Conservation (phyloP, 176 grass and related monocot genomes). For the Melocanna baccifera region DNA sequence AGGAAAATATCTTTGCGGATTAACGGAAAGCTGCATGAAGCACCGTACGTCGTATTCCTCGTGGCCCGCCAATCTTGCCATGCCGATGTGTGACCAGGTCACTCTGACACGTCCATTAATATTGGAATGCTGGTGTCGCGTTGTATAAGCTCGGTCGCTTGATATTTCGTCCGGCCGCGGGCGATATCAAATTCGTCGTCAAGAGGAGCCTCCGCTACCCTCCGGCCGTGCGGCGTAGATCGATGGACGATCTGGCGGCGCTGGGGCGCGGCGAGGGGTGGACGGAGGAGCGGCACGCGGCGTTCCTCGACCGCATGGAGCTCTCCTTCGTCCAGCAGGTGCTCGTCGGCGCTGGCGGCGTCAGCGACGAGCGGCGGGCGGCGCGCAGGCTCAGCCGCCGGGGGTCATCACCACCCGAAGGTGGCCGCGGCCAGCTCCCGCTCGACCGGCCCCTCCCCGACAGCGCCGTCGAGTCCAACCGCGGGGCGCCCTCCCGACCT, state of each 20-base stretch:
- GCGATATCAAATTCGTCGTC: not conserved
- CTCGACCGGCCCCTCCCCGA: slow-evolving; percentile 72
- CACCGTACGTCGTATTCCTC: not conserved
- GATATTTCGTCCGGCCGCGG: slow-evolving; percentile 24
- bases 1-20: not conserved
- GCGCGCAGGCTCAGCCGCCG: slow-evolving; percentile 25
- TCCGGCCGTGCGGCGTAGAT: not conserved
- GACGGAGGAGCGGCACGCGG: slow-evolving; percentile 87
- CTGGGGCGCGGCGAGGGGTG: slow-evolving; percentile 41
- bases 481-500: slow-evolving; percentile 12
- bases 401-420: not conserved
- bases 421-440: slow-evolving; percentile 22
- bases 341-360: slow-evolving; percentile 24
- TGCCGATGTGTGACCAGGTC: not conserved
- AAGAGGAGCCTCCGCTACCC: not conserved
- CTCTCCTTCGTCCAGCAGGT: slow-evolving; percentile 64
- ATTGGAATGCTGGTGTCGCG: not conserved
- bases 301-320: slow-evolving; percentile 86
- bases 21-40: not conserved
- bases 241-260: slow-evolving; percentile 42
- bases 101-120: not conserved
- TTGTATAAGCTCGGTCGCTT: not conserved
- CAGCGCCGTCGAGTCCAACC: slow-evolving; percentile 87
- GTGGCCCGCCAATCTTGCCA: slow-evolving; percentile 5
- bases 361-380: slow-evolving; percentile 33